Base-by-base conservation (phyloP, 2,329 filamentous ascomycete genomes). In the Ophiostoma sp. region DNA sequence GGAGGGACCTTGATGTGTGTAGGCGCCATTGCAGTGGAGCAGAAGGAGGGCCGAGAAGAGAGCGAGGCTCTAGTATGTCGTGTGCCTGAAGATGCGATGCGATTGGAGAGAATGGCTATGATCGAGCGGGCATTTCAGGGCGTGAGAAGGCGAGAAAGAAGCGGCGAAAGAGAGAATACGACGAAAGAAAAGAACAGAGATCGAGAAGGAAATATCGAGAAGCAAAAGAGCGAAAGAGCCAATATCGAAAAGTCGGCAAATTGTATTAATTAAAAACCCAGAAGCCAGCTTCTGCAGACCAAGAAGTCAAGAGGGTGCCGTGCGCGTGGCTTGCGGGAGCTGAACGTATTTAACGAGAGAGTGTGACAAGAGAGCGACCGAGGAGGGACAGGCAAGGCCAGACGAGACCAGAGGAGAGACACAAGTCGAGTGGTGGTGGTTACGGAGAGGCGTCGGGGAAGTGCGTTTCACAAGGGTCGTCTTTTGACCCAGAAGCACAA, bases 1-100 rank as follows among this genome's bases (percentile, higher is more conserved):
- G 79, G 75, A 36, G 84, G 83, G 71, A 87, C 79, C 71, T 80
- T 78, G 72, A 84, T 83, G 71, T 83, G 79, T 71, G 81, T 73
- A 39, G 85, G 84, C 69, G 84, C 84, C 86, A 87, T 87, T 70
- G 69, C 60, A 41, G 33, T 17, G 23, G 11, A 4, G 41, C 35
- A 54, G 17, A n/a, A 36, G 57, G 36, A 17, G 3, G 13, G 33
- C 39, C 7, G 6, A 48, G 17, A 17, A 48, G 44, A n/a, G 44
- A 48, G 44, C 44, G 20, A 48, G 44, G 44, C 44, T n/a, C 17
- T 48, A 48, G 44, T 20, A 39, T 39, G 44, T 48, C 44, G 44
- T 20, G 44, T 48, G 44, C 44, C 17, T 48, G 44, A 57, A 57
- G 52, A 27, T 62, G 57, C 27, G 27, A 17, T 62, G 11, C 27